These are phyloP conservation scores for Elongisporangium undulatum DNA, from an alignment of 352 stramenopile genomes.

Conservation along the genomic window DNA sequence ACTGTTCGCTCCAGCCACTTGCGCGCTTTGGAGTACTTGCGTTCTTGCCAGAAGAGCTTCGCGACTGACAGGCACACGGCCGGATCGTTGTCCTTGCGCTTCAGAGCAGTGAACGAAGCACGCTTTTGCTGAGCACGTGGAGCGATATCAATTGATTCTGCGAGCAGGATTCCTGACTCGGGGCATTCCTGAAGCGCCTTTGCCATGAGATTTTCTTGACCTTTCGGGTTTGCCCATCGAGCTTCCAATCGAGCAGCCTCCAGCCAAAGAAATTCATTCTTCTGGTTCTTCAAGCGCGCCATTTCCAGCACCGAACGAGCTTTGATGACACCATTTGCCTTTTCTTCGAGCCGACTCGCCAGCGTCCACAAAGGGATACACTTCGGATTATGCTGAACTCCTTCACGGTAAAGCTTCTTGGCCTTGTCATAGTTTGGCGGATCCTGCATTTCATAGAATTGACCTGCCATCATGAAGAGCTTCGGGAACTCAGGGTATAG, in stretches of 20 bases:
- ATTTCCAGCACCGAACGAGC: slow-evolving; percentile 96
- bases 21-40: slow-evolving; percentile 93
- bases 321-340: slow-evolving; percentile 90
- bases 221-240: slow-evolving; percentile 89
- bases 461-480: slow-evolving; percentile 98
- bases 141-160: slow-evolving; percentile 94
- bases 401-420: slow-evolving; percentile 91
- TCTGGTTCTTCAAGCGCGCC: slow-evolving; percentile 93
- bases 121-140: slow-evolving; percentile 95
- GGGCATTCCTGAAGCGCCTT: slow-evolving; percentile 97
- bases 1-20: slow-evolving; percentile 98
- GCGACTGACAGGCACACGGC: slow-evolving; percentile 96
- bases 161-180: slow-evolving; percentile 92
- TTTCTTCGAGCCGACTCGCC: slow-evolving; percentile 93
- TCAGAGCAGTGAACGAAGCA: slow-evolving; percentile 94
- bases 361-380: slow-evolving; percentile 94
- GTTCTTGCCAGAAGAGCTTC: slow-evolving; percentile 95
- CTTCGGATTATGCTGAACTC: slow-evolving; percentile 91
- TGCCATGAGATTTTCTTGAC: slow-evolving; percentile 95
- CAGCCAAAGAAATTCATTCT: slow-evolving; percentile 94
- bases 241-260: slow-evolving; percentile 94
- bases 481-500: slow-evolving; percentile 93
- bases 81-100: slow-evolving; percentile 97
- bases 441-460: slow-evolving; percentile 81
- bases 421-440: slow-evolving; percentile 62